These are phyloP conservation scores for Xylaria sp. DNA, from an alignment of 2,329 filamentous ascomycete genomes.

Conservation along the genomic window DNA sequence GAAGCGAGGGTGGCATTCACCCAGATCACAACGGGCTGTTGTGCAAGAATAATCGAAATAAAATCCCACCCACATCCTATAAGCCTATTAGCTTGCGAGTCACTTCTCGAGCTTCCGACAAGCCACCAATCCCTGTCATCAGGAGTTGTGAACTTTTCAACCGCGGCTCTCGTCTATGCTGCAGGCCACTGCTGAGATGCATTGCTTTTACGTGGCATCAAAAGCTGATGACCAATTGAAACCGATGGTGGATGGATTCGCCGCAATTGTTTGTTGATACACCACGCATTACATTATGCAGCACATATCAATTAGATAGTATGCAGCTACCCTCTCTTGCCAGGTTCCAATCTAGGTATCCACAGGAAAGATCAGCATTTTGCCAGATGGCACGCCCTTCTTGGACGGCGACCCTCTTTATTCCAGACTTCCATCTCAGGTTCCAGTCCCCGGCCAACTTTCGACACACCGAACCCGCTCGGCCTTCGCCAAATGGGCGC, in stretches of 20 bases:
- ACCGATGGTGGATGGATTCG: slow-evolving; percentile 45
- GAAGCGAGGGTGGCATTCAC: slow-evolving; percentile 28
- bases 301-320: slow-evolving; percentile 39
- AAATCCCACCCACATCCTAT: slow-evolving; percentile 12
- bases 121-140: slow-evolving; percentile 12
- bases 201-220: slow-evolving; percentile 34
- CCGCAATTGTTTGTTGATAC: slow-evolving; percentile 38
- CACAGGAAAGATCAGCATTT: slow-evolving; percentile 52
- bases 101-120: slow-evolving; percentile 27
- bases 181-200: slow-evolving; percentile 29
- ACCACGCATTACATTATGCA: slow-evolving; percentile 39
- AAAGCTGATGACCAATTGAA: slow-evolving; percentile 39
- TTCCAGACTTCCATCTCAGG: slow-evolving; percentile 46
- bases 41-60: slow-evolving; percentile 5
- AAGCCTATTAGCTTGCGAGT: slow-evolving; percentile 29
- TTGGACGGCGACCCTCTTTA: slow-evolving; percentile 54
- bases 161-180: slow-evolving; percentile 31
- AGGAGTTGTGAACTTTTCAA: slow-evolving; percentile 30
- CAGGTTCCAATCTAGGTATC: slow-evolving; percentile 51
- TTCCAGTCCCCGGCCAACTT: slow-evolving; percentile 43
- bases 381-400: slow-evolving; percentile 61
- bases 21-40: slow-evolving; percentile 21
- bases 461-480: slow-evolving; percentile 42
- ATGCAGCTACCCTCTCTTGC: slow-evolving; percentile 51
- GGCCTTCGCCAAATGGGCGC: slow-evolving; percentile 41